Base-by-base conservation (phyloP, 495 filamentous ascomycete species). In the Penicillium nucicola region DNA sequence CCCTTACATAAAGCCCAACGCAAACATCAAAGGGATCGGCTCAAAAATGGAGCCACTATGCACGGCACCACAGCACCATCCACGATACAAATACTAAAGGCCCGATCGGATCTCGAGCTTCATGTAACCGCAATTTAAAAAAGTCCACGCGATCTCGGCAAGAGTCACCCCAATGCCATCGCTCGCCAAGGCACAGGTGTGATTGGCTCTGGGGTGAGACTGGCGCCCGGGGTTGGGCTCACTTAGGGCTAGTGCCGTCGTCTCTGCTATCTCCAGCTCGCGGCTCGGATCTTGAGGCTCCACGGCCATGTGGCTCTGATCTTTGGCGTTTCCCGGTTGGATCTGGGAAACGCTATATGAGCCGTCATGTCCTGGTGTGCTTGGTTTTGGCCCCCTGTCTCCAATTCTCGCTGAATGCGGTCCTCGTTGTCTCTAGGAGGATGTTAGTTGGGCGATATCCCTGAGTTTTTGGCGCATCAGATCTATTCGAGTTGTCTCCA, bases 211-310 rank as follows among this genome's bases (percentile, higher is more conserved):
- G n/a, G n/a, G n/a, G n/a, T 30, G 33, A 19, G 5, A 15, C 22
- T 48, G 20, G 45, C 34, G 46, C 31, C 32, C 46, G 38, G 37
- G 4, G 36, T 35, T 50, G 30, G 39, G 4, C 20, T 35, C 40
- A 14, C 23, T 35, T 19, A 34, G 15, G 15, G 36, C 36, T 40
- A 41, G 36, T 19, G 19, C 20, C n/a, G 9, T 8, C 14, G 28
- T 17, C 42, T 15, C 42, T 44, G 15, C 4, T 40, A 12, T 40
- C 15, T 15, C 15, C 20, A 22, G 20, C 20, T 22, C 20, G 20
- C 20, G 20, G 20, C 20, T 3, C 20, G 20, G 20, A 2, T 22
- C 20, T 22, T 22, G 20, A 22, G 5, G 20, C 20, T 5, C 20
- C 20, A 22, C 20, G 5, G 20, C 20, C 20, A 8, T 8, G 25